Percentiles rank a stretch among this genome's conserved stretches.
Evolutionary conservation across 2,329 filamentous ascomycete genomes (phyloP).

Genomic region (Ilyonectria destructans): DNA sequence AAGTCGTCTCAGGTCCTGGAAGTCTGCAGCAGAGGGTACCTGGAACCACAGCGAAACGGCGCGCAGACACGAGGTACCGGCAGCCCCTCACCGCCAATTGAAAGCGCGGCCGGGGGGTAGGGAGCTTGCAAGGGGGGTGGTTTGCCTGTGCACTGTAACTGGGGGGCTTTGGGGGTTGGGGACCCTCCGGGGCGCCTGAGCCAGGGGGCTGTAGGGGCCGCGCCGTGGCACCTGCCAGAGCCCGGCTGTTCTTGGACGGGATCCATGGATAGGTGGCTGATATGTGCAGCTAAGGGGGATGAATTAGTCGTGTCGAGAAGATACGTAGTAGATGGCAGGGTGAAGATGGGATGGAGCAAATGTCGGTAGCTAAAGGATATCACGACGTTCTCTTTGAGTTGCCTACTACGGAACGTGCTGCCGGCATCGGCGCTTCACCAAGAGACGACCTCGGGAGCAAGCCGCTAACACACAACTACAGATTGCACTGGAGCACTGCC

Average conservation of each 20-base stretch:
- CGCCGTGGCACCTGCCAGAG: neutral
- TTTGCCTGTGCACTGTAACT: slow-evolving; percentile 22
- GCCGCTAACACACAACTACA: neutral
- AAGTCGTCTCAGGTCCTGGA: slow-evolving; percentile 25
- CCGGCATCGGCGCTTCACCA: neutral
- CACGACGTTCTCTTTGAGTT: neutral
- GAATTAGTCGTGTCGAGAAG: no score
- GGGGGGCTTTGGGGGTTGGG: slow-evolving; percentile 12
- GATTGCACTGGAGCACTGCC: neutral
- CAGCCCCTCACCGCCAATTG: slow-evolving; percentile 50
- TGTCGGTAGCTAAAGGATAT: neutral
- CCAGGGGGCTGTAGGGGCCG: neutral
- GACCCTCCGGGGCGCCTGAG: slow-evolving; percentile 4
- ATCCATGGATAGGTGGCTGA: neutral
- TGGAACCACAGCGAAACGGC: slow-evolving; percentile 19
- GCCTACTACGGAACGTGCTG: neutral
- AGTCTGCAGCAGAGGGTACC: slow-evolving; percentile 28
- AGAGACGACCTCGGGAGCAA: neutral
- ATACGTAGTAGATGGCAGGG: no score
- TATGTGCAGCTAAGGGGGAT: no score
- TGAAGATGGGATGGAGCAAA: neutral
- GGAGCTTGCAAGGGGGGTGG: slow-evolving; percentile 45
- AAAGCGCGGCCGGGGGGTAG: slow-evolving; percentile 42
- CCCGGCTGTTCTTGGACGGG: neutral
- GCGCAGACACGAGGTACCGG: slow-evolving; percentile 36